These are phyloP conservation scores for Ceriops tagal DNA, from an alignment of 345 rosid genomes.

Conservation along the genomic window DNA sequence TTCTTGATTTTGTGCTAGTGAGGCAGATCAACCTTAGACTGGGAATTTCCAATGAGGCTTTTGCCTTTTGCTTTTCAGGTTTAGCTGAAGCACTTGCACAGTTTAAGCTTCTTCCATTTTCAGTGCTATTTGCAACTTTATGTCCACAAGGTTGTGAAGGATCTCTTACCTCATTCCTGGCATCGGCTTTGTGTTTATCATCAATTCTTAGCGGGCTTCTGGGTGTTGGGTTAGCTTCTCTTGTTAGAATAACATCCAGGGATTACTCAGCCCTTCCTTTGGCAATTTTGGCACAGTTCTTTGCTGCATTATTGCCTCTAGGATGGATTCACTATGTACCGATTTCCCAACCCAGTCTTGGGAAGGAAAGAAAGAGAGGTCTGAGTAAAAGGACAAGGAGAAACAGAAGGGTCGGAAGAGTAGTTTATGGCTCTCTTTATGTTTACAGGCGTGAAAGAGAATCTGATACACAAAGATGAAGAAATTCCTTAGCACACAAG, in stretches of 20 bases:
- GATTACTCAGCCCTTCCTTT: slow-evolving; percentile 55
- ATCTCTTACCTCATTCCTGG: slow-evolving; percentile 79
- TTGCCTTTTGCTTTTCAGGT: slow-evolving; percentile 65
- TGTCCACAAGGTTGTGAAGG: slow-evolving; percentile 90
- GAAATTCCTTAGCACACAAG: neutral
- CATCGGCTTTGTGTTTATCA: slow-evolving; percentile 71
- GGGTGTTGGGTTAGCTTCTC: slow-evolving; percentile 75
- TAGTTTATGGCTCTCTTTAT: slow-evolving; percentile 32
- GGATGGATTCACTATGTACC: slow-evolving; percentile 56
- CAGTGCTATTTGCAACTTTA: slow-evolving; percentile 53
- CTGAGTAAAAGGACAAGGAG: slow-evolving; percentile 51
- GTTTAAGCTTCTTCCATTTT: slow-evolving; percentile 79
- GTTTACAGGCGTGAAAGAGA: slow-evolving; percentile 57
- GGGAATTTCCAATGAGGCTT: slow-evolving; percentile 68
- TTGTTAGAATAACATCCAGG: slow-evolving; percentile 54
- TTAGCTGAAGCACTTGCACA: slow-evolving; percentile 75
- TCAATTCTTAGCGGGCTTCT: slow-evolving; percentile 63
- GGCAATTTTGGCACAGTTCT: slow-evolving; percentile 62
- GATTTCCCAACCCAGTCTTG: slow-evolving; percentile 31
- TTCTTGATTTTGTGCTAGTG: slow-evolving; percentile 66
- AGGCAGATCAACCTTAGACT: slow-evolving; percentile 58
- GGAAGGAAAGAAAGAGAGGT: slow-evolving; percentile 47
- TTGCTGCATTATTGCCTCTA: slow-evolving; percentile 64
- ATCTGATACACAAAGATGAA: slow-evolving; percentile 38
- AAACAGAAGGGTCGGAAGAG: slow-evolving; percentile 58